Evolutionary conservation across 2,329 filamentous ascomycete genomes (phyloP).

Genomic region (Alternaria longipes): DNA sequence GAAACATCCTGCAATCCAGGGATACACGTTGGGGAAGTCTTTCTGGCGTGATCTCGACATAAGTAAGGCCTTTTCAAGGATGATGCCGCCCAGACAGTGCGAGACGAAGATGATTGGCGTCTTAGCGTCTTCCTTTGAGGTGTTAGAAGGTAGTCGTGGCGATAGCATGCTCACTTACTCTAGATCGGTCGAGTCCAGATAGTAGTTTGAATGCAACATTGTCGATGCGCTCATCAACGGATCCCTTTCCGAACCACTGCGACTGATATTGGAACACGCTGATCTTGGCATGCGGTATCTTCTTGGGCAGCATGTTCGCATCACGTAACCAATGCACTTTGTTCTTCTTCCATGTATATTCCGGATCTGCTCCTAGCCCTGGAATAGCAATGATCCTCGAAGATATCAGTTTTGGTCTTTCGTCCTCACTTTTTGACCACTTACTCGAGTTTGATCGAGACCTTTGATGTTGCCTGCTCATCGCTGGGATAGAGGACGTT

Average conservation of each 20-base stretch:
- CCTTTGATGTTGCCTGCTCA: constrained; percentile 19
- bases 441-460: constrained; percentile 26
- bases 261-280: constrained; percentile 41
- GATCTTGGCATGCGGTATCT: constrained; percentile 41
- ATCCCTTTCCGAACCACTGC: constrained; percentile 43
- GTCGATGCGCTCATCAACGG: constrained; percentile 40
- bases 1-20: constrained; percentile 32
- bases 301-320: constrained; percentile 37
- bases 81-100: constrained; percentile 42
- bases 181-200: constrained; percentile 24
- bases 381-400: constrained; percentile 43
- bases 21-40: constrained; percentile 31
- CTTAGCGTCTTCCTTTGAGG: constrained; percentile 24
- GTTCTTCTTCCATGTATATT: constrained; percentile 40
- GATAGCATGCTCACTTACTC: constrained; percentile 9
- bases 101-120: constrained; percentile 43
- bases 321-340: constrained; percentile 43
- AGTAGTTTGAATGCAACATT: constrained; percentile 39
- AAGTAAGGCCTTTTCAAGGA: constrained; percentile 35
- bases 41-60: constrained; percentile 23
- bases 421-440: not conserved
- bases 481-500: constrained; percentile 28
- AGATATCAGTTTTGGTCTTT: not conserved
- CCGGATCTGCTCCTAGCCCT: constrained; percentile 40
- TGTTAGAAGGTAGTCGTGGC: constrained; percentile 9